Evolutionary conservation across 169 alveolate genomes (phyloP).

Genomic region (Eimeria sp.): DNA sequence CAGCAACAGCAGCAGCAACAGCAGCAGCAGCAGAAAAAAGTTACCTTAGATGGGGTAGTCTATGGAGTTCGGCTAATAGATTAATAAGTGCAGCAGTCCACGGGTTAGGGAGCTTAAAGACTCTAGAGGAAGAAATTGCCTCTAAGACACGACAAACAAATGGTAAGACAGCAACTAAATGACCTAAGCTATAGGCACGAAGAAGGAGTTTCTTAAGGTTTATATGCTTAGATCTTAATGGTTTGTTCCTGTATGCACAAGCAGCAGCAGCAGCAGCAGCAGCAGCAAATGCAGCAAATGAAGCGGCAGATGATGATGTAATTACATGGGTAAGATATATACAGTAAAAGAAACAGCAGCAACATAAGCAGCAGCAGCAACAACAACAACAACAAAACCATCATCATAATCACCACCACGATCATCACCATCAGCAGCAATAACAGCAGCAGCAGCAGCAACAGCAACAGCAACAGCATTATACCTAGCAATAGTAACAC

Average conservation of each 20-base stretch:
- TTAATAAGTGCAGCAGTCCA: constrained; percentile 94
- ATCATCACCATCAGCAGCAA: too few species aligned
- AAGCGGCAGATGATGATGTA: too few species aligned
- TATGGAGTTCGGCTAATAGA: constrained; percentile 93
- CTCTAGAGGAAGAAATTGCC: constrained; percentile 88
- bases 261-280: constrained; percentile 42
- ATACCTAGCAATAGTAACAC: constrained; percentile 89
- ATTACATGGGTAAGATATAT: too few species aligned
- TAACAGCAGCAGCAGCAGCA: too few species aligned
- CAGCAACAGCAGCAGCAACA: background rate
- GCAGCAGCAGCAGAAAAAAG: background rate
- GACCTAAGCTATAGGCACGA: constrained; percentile 88
- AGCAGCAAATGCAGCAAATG: background rate
- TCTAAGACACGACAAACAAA: constrained; percentile 93
- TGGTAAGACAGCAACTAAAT: constrained; percentile 93
- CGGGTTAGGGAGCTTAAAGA: constrained; percentile 96
- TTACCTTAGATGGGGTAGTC: constrained; percentile 87
- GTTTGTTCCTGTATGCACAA: constrained; percentile 90
- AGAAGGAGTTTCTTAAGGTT: constrained; percentile 92
- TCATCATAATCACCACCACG: background rate
- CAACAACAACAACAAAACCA: too few species aligned
- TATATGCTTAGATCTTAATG: constrained; percentile 92
- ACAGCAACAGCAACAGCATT: background rate
- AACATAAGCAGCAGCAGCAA: too few species aligned
- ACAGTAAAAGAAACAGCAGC: too few species aligned